These are phyloP conservation scores for Phlegmacium glaucopus DNA, from an alignment of 768 basidiomycete species.

Conservation along the genomic window DNA sequence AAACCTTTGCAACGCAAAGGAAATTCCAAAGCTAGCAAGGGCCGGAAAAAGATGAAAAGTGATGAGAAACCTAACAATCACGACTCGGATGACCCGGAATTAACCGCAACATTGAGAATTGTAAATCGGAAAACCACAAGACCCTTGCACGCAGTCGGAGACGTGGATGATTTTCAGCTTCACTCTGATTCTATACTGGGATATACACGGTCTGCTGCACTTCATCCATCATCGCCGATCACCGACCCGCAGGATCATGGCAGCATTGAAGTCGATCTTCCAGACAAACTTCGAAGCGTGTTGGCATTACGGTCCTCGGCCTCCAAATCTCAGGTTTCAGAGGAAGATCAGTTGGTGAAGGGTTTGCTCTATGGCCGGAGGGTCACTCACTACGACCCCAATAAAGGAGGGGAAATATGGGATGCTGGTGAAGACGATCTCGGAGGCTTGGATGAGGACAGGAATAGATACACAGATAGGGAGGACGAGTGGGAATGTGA, in stretches of 20 bases:
- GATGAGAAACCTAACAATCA: slow-evolving; percentile 24
- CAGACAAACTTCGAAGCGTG: slow-evolving; percentile 62
- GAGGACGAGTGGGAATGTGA: slow-evolving; percentile 81
- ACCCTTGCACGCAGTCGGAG: slow-evolving; percentile 13
- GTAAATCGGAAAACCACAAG: slow-evolving; percentile 24
- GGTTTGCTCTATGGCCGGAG: slow-evolving; percentile 58
- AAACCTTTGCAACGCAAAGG: slow-evolving; percentile 16
- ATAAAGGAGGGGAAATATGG: slow-evolving; percentile 73
- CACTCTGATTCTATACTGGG: slow-evolving; percentile 33
- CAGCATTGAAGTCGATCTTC: slow-evolving; percentile 53
- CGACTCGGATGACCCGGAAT: slow-evolving; percentile 28
- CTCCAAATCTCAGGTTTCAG: slow-evolving; percentile 33
- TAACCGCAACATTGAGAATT: slow-evolving; percentile 31
- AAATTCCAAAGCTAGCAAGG: slow-evolving; percentile 39
- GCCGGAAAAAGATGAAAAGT: slow-evolving; percentile 52
- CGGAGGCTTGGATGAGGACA: slow-evolving; percentile 24
- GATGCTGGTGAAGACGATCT: slow-evolving; percentile 63
- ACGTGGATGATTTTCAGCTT: slow-evolving; percentile 26
- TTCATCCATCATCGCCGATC: slow-evolving; percentile 24
- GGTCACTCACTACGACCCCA: slow-evolving; percentile 54
- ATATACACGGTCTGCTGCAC: slow-evolving; percentile 28
- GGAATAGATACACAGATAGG: slow-evolving; percentile 31
- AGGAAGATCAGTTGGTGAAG: slow-evolving; percentile 55
- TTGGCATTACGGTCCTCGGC: slow-evolving; percentile 55
- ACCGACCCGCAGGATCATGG: slow-evolving; percentile 26